Evolutionary conservation across 1,284 basidiomycete genomes (phyloP).

Genomic region (Meira miltonrushii): DNA sequence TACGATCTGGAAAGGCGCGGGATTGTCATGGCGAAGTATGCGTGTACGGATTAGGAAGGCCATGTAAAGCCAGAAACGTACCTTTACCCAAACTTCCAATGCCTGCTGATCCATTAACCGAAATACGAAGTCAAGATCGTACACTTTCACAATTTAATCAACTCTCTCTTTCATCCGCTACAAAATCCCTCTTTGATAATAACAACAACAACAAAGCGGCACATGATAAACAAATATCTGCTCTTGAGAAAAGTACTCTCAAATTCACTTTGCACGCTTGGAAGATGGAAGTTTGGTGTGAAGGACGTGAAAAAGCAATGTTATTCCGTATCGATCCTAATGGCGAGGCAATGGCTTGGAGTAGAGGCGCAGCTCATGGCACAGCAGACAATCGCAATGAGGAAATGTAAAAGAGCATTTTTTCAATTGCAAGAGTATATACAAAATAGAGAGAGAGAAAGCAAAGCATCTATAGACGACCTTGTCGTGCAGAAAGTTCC

Average conservation of each 20-base stretch:
- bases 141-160: not conserved
- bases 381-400: not conserved
- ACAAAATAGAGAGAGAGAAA: too few relatives aligned
- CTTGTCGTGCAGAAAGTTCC: not conserved
- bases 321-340: slow-evolving; percentile 1
- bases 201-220: too few relatives aligned
- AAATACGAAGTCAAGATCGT: not conserved
- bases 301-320: slow-evolving; percentile 7
- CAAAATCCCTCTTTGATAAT: not conserved
- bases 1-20: slow-evolving; percentile 4
- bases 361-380: not conserved
- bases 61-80: not conserved
- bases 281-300: slow-evolving; percentile 4
- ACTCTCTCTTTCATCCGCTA: slow-evolving; percentile 1
- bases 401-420: not conserved
- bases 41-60: not conserved
- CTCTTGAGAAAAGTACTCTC: not conserved
- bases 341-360: slow-evolving; percentile 4
- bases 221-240: not conserved
- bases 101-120: slow-evolving; percentile 4
- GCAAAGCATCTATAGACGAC: not conserved
- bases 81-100: slow-evolving; percentile 5
- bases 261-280: not conserved
- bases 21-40: slow-evolving; percentile 12
- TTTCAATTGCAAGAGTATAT: not conserved